A percentile compares a stretch with the other conserved stretches of the same genome.
Conservation (phyloP, 1,284 basidiomycete species). For the Agroathelia rolfsii region DNA sequence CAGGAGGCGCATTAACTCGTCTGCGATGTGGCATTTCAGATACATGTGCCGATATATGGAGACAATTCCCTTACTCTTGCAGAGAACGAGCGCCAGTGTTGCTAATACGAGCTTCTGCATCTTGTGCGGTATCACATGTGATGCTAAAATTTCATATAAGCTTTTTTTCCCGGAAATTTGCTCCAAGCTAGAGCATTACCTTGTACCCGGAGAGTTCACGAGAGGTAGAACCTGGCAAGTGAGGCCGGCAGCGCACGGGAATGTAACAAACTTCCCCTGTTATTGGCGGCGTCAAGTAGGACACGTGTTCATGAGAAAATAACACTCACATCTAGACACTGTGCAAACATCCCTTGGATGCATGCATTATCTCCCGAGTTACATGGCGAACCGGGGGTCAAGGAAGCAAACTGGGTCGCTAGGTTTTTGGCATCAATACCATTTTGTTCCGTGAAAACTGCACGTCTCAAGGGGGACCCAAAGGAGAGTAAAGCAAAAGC, state of each 20-base stretch:
- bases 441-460: constrained; percentile 9
- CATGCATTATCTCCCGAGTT: constrained; percentile 21
- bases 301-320: constrained; percentile 1
- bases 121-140: constrained; percentile 25
- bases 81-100: constrained; percentile 21
- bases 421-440: constrained; percentile 15
- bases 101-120: constrained; percentile 25
- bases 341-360: constrained; percentile 15
- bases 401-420: constrained; percentile 18
- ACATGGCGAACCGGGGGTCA: constrained; percentile 16
- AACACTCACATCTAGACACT: constrained; percentile 18
- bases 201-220: constrained; percentile 36
- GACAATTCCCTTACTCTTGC: neutral
- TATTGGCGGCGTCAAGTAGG: constrained; percentile 24
- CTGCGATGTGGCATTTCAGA: neutral
- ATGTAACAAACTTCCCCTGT: constrained; percentile 25
- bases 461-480: too few relatives aligned
- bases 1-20: constrained; percentile 3
- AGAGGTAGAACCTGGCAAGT: constrained; percentile 37
- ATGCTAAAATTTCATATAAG: constrained; percentile 15
- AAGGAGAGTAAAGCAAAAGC: too few relatives aligned
- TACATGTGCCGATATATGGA: neutral
- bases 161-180: neutral
- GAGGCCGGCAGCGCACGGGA: constrained; percentile 22
- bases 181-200: constrained; percentile 11